phyloP scores from a whole-genome alignment of 1,284 basidiomycete species.

The Fereydounia khargensis region DNA sequence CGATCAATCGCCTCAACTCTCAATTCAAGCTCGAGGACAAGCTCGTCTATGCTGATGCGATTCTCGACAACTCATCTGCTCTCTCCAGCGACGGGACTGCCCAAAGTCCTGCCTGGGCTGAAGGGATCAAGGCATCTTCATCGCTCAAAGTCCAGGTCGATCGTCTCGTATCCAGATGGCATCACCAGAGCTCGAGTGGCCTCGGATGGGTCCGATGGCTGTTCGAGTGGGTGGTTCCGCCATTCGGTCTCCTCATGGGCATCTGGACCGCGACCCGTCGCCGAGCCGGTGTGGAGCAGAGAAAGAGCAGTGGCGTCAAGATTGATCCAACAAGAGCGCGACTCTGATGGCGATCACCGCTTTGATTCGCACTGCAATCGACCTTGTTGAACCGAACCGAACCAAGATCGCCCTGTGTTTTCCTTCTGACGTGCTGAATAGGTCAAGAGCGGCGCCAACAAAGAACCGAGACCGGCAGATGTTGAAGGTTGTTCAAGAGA shows the following conservation, averaged over 20 bases:
- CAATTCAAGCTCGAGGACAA: slow-evolving; percentile 81
- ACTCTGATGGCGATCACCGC: too few species aligned
- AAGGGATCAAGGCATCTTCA: slow-evolving; percentile 16
- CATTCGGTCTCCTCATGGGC: slow-evolving; percentile 64
- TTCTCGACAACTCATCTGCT: slow-evolving; percentile 85
- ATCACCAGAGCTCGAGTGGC: slow-evolving; percentile 56
- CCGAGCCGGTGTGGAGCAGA: too few species aligned
- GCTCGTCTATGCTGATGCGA: slow-evolving; percentile 75
- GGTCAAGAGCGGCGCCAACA: too few species aligned
- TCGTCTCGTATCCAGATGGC: slow-evolving; percentile 65
- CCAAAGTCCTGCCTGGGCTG: neutral
- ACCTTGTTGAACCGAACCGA: too few species aligned
- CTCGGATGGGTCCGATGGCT: slow-evolving; percentile 69
- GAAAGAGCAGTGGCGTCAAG: too few species aligned
- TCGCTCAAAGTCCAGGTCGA: slow-evolving; percentile 66
- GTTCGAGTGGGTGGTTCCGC: slow-evolving; percentile 76
- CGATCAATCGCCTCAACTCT: slow-evolving; percentile 71
- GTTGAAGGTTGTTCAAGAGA: too few species aligned
- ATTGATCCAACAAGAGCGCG: too few species aligned
- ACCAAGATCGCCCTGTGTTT: too few species aligned
- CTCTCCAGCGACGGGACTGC: slow-evolving; percentile 29
- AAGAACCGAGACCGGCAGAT: too few species aligned
- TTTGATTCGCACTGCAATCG: too few species aligned
- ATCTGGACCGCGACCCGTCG: slow-evolving; percentile 44
- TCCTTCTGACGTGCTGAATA: too few species aligned